Percentiles rank a stretch among this genome's conserved stretches.
Conservation (phyloP, 2,329 filamentous ascomycete genomes). For the Microsporum canis region DNA sequence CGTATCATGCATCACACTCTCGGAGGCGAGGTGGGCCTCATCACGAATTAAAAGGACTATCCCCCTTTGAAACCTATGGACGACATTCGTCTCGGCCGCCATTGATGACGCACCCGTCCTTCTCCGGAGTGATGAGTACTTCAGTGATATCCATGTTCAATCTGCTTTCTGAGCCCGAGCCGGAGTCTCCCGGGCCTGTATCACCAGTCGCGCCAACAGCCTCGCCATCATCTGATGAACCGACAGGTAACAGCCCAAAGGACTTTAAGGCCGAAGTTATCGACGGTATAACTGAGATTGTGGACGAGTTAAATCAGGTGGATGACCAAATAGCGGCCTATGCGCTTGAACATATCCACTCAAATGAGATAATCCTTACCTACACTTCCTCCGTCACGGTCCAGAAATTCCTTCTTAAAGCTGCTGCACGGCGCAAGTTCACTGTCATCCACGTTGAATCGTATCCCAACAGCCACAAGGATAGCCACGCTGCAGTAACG, state of each 20-base stretch:
- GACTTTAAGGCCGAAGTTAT: constrained; percentile 84
- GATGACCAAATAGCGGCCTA: constrained; percentile 87
- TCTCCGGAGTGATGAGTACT: constrained; percentile 32
- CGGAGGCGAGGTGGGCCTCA: not conserved
- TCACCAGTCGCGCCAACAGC: constrained; percentile 24
- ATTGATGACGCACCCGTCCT: constrained; percentile 4
- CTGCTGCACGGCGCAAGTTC: constrained; percentile 80
- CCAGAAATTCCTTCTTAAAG: constrained; percentile 78
- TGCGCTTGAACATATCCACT: constrained; percentile 83
- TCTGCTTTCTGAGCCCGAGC: constrained; percentile 59
- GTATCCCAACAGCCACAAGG: constrained; percentile 56
- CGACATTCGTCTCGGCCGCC: constrained; percentile 43
- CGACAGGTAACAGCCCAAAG: constrained; percentile 31
- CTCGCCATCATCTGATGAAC: constrained; percentile 21
- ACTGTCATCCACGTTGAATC: constrained; percentile 75
- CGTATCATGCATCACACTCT: not conserved
- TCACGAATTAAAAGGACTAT: not conserved
- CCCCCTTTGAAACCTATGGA: constrained; percentile 16
- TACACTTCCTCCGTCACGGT: constrained; percentile 78
- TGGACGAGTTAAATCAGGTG: constrained; percentile 85
- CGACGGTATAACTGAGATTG: constrained; percentile 87
- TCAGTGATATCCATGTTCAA: constrained; percentile 70
- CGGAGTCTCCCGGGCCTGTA: constrained; percentile 33
- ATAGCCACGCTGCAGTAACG: constrained; percentile 51
- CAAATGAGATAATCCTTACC: constrained; percentile 83